Base-by-base conservation (phyloP, 129 eudicot species). In the Erigeron canadensis region DNA sequence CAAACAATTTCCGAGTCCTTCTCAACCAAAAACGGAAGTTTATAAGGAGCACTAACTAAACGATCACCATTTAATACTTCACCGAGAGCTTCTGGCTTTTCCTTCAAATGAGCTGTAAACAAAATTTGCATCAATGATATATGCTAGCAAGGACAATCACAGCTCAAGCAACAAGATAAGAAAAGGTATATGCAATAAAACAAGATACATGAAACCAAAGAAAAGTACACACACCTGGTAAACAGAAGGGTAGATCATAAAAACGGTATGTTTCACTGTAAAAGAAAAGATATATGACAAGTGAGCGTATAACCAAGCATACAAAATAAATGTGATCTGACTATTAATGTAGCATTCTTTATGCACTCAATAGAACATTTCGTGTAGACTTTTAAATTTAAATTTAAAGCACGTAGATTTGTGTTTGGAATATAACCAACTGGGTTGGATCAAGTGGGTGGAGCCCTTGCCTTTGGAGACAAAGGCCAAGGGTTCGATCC, bases 51-150 rank as follows among this genome's bases (percentile, higher is more conserved):
- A 81, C 94, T 85, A 37, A 90, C 96, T 22, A 87, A 70, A 53
- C 96, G 91, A 70, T 90, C 96, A 23, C 96, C 96, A 72, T 90
- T 90, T 77, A 90, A 69, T 10, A 90, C 85, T 71, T 90, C 96
- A 51, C 96, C 96, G 57, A 90, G 91, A 53, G 96, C 94, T 84
- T 90, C 96, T 22, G 68, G 72, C 65, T 90, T 90, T 69, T 90
- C 96, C 67, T 84, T 84, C 47, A 84, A 71, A 62, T 87, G 75
- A 71, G 58, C 94, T 90, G 86, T 28, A 38, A 50, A 51, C 19
- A 10, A 66, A 46, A 75, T 45, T 40, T 10, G 50, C 28, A 62
- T 71, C 19, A 56, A 45, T 17, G 34, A 51, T 37, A 42, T 40
- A 59, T 18, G 17, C 44, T 41, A 6, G 59, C 66, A 65, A 65